Conservation (phyloP, 768 basidiomycete genomes). For the Amyloporia xantha region DNA sequence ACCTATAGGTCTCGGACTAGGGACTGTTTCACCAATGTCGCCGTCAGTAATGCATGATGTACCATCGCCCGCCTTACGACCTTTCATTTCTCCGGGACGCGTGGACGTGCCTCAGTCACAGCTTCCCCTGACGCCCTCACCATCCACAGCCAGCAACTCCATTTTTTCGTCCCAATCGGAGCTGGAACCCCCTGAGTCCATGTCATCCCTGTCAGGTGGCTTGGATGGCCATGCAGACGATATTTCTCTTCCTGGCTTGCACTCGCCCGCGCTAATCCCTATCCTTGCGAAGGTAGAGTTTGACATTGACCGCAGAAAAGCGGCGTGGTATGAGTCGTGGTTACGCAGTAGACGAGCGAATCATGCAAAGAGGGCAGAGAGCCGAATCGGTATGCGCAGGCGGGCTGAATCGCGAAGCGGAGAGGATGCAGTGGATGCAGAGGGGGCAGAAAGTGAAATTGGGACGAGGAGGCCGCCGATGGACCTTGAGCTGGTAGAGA, state of each 20-base stretch:
- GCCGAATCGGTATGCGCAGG: slow-evolving; percentile 27
- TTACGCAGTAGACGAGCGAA: slow-evolving; percentile 55
- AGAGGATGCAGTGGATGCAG: slow-evolving; percentile 18
- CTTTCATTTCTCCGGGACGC: slow-evolving; percentile 40
- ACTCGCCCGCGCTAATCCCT: slow-evolving; percentile 60
- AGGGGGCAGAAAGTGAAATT: slow-evolving; percentile 16
- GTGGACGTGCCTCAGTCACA: slow-evolving; percentile 31
- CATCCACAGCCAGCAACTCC: slow-evolving; percentile 23
- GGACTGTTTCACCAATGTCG: slow-evolving; percentile 21
- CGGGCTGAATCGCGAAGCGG: slow-evolving; percentile 12
- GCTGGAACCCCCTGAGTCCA: slow-evolving; percentile 50
- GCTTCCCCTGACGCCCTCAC: slow-evolving; percentile 43
- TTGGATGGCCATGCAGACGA: slow-evolving; percentile 35
- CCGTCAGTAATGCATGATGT: slow-evolving; percentile 27
- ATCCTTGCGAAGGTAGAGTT: slow-evolving; percentile 95
- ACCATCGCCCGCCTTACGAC: slow-evolving; percentile 30
- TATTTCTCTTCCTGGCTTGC: slow-evolving; percentile 61
- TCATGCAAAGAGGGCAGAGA: slow-evolving; percentile 50
- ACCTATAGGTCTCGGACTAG: slow-evolving; percentile 39
- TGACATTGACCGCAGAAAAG: slow-evolving; percentile 77
- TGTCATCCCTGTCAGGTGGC: slow-evolving; percentile 21
- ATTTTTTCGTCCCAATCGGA: slow-evolving; percentile 35
- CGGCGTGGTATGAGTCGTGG: slow-evolving; percentile 87
- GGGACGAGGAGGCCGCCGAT: slow-evolving; percentile 34
- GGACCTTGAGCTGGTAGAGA: slow-evolving; percentile 41